These are phyloP conservation scores for Sphaceloma murrayae DNA, from an alignment of 2,329 filamentous ascomycete genomes.

Conservation along the genomic window DNA sequence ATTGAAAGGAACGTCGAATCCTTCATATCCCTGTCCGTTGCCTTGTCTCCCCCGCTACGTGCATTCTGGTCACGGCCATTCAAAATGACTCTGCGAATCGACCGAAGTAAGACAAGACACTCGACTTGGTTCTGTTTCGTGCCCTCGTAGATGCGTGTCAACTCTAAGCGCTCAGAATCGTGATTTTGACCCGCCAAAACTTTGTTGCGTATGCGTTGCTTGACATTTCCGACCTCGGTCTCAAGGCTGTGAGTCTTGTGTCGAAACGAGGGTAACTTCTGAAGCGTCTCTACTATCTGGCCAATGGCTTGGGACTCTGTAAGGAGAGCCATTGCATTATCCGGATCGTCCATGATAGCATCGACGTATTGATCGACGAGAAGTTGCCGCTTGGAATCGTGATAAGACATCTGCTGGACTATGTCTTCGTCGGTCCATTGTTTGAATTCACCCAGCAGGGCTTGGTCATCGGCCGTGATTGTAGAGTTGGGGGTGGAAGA, in stretches of 20 bases:
- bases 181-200: constrained; percentile 15
- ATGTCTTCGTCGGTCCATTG: constrained; percentile 11
- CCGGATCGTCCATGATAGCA: constrained; percentile 4
- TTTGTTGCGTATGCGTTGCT: constrained; percentile 17
- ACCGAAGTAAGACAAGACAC: constrained; percentile 15
- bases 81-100: neutral
- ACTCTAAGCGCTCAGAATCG: constrained; percentile 11
- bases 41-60: no score
- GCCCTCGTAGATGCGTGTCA: constrained; percentile 16
- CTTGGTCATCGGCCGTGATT: constrained; percentile 10
- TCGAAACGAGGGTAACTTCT: constrained; percentile 13
- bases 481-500: neutral
- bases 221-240: constrained; percentile 6
- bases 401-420: neutral
- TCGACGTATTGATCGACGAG: constrained; percentile 11
- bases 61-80: no score
- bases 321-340: constrained; percentile 10
- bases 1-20: no score
- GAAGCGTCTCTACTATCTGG: constrained; percentile 5
- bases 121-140: constrained; percentile 7
- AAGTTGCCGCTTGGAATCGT: neutral
- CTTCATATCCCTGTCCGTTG: no score
- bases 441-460: constrained; percentile 8
- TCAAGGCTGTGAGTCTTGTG: constrained; percentile 12
- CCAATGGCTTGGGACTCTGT: constrained; percentile 20